A percentile compares a stretch with the other conserved stretches of the same genome.
These are phyloP conservation scores for Dothiorella sarmentorum DNA, from an alignment of 2,329 filamentous ascomycete species.

Conservation along the genomic window DNA sequence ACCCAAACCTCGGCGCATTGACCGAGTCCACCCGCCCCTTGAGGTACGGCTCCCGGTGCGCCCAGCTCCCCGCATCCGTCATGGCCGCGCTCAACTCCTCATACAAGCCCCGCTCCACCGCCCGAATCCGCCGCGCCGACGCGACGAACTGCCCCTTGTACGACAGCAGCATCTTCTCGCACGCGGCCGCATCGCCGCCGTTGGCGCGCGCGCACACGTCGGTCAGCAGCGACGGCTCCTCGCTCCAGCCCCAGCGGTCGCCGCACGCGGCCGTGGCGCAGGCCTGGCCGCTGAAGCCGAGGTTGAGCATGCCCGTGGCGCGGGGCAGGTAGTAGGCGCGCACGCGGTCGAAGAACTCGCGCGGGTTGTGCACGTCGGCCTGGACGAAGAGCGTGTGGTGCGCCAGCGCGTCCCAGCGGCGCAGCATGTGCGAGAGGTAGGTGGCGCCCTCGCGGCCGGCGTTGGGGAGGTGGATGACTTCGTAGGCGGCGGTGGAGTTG, in stretches of 20 bases:
- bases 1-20: slow-evolving; percentile 28
- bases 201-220: slow-evolving; percentile 25
- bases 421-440: slow-evolving; percentile 26
- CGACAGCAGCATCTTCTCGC: slow-evolving; percentile 38
- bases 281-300: slow-evolving; percentile 38
- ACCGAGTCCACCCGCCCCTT: slow-evolving; percentile 27
- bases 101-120: slow-evolving; percentile 34
- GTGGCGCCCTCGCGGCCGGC: slow-evolving; percentile 27
- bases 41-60: slow-evolving; percentile 27
- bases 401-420: slow-evolving; percentile 24
- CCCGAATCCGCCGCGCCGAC: slow-evolving; percentile 43
- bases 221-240: slow-evolving; percentile 39
- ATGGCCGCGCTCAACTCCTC: slow-evolving; percentile 28
- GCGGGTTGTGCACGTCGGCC: slow-evolving; percentile 39
- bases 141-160: slow-evolving; percentile 50
- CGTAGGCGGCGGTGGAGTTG: slow-evolving; percentile 25
- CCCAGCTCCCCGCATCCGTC: slow-evolving; percentile 28
- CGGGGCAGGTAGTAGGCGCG: slow-evolving; percentile 38
- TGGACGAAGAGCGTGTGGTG: slow-evolving; percentile 27
- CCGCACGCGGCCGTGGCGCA: slow-evolving; percentile 40
- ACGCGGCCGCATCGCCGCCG: slow-evolving; percentile 29
- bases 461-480: slow-evolving; percentile 30
- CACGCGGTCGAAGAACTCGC: slow-evolving; percentile 37
- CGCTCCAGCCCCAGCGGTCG: slow-evolving; percentile 41
- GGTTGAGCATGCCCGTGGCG: slow-evolving; percentile 47